Evolutionary conservation across 2,329 filamentous ascomycete species (phyloP), one percentile per base, ranked within the genome.

Genomic region (Monascus ruber): DNA sequence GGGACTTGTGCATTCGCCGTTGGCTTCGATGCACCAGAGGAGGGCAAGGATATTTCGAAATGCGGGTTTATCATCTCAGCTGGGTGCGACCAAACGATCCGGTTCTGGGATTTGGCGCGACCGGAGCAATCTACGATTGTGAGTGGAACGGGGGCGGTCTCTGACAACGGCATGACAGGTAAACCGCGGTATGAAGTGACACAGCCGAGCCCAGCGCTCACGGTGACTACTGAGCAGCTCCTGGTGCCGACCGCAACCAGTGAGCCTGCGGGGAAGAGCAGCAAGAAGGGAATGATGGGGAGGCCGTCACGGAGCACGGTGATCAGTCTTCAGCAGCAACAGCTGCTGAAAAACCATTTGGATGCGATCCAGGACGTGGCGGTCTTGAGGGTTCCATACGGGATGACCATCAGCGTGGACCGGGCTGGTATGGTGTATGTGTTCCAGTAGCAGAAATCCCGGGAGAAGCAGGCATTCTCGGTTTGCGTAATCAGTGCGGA

Each of bases 341-440:
- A 86, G 62, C 61, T 98, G 49, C 65, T 96, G 41, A 83, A 79
- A 57, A 85, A 82, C 42, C 91, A 98, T 64, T 62, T 95, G 52
- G 91, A 98, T 63, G 79, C 79, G 3, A 80, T 98, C 42, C 75
- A 84, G 54, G 89, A 96, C 64, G 79, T 95, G 49, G 83, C 83
- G n/a, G 66, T 96, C 54, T 62, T 98, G 49, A 86, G 95, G 66
- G 72, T 77, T 47, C 91, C 91, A 24, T 95, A 94, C 60, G 83
- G 83, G 4, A 95, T 96, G 85, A 83, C 88, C 28, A 72, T 96
- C 36, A 93, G 84, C 48, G 88, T 83, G 39, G 91, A 98, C 68
- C 73, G 89, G 51, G 84, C 81, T 31, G 91, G 91, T 0, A 81
- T 89, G 58, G 79, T 96, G 34, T 94, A 91, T 70, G 80, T 95